phyloP scores from a whole-genome alignment of 768 basidiomycete species.

The Boletus vermiculosoides region DNA sequence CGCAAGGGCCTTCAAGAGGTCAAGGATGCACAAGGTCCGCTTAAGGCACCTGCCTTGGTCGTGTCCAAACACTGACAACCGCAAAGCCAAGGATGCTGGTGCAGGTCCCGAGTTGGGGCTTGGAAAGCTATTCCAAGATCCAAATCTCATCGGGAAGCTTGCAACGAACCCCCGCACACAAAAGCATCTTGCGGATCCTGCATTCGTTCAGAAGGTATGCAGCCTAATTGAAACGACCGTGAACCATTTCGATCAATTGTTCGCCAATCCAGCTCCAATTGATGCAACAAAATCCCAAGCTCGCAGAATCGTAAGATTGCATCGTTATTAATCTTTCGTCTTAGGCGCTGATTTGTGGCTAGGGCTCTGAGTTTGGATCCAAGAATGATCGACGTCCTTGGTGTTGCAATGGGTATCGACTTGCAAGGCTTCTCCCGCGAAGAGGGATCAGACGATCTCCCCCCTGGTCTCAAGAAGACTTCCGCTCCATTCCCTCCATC shows the following conservation, averaged over 20 bases:
- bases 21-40: slow-evolving; percentile 73
- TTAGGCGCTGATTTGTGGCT: slow-evolving; percentile 11
- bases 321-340: neutral
- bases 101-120: slow-evolving; percentile 56
- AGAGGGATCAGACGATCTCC: slow-evolving; percentile 80
- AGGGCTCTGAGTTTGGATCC: slow-evolving; percentile 69
- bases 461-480: slow-evolving; percentile 49
- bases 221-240: neutral
- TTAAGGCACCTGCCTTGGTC: neutral
- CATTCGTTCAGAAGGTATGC: slow-evolving; percentile 69
- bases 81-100: slow-evolving; percentile 36
- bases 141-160: slow-evolving; percentile 78
- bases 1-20: slow-evolving; percentile 90
- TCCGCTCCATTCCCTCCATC: slow-evolving; percentile 21
- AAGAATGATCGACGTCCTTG: slow-evolving; percentile 91
- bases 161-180: slow-evolving; percentile 84
- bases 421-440: slow-evolving; percentile 82
- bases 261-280: slow-evolving; percentile 47
- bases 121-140: slow-evolving; percentile 79
- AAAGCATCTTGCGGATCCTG: slow-evolving; percentile 79
- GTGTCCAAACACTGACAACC: slow-evolving; percentile 1
- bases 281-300: slow-evolving; percentile 65
- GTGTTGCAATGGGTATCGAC: slow-evolving; percentile 91
- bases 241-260: neutral
- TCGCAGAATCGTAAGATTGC: slow-evolving; percentile 54